Evolutionary conservation across 2,329 filamentous ascomycete genomes (phyloP).

Genomic region (Colletotrichum noveboracense): DNA sequence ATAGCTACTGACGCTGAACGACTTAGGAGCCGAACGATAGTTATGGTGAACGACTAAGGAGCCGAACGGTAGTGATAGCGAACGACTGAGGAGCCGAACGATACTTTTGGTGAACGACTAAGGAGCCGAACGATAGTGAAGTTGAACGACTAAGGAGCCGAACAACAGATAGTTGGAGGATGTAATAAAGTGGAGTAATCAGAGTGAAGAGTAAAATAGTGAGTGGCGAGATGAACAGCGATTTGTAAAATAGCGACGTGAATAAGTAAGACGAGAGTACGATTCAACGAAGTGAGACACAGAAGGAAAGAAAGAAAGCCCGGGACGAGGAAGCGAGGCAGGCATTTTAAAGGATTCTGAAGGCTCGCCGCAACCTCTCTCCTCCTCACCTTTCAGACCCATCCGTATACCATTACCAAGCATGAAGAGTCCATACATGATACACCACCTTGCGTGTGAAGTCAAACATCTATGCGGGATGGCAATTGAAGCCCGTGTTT

Average conservation of each 20-base stretch:
- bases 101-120: no score
- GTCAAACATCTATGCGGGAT: not conserved
- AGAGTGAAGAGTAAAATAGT: not conserved
- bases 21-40: not conserved
- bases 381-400: not conserved
- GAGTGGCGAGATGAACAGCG: not conserved
- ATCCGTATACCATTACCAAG: not conserved
- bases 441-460: not conserved
- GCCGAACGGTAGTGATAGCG: no score
- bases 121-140: no score
- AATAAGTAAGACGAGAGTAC: not conserved
- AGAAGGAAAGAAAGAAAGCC: not conserved
- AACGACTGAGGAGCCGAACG: no score
- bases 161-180: not conserved
- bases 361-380: not conserved
- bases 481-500: no score
- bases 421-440: not conserved
- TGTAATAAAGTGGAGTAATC: not conserved
- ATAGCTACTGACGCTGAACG: rapidly evolving
- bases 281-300: not conserved
- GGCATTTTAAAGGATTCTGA: not conserved
- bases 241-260: not conserved
- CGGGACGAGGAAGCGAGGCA: not conserved
- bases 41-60: no score
- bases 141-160: no score